Base-by-base conservation (phyloP, 1,284 basidiomycete genomes). In the Neonothopanus nambi region DNA sequence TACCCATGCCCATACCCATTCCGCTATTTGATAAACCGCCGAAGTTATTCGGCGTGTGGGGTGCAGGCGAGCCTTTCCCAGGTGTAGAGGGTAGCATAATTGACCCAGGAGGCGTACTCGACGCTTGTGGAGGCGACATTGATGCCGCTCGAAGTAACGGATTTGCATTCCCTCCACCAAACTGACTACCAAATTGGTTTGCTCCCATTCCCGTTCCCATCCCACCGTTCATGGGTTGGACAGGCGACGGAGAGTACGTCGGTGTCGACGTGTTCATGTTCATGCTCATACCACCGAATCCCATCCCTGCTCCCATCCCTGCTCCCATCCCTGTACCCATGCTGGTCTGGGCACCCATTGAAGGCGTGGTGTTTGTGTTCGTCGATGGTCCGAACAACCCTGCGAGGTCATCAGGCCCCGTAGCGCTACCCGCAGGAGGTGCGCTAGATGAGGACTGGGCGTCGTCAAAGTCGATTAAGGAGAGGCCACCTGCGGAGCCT, bases 391-490 rank as follows among this genome's bases (percentile, higher is more conserved):
- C 69, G 45, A 88, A 87, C 2, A 91, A 64, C 26, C 73, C 76
- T 48, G 77, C 78, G 4, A 91, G 74, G 52, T 91, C 89, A 18
- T 23, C 39, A n/a, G 51, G 11, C 21, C 24, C 23, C 12, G 50
- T 30, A 12, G 28, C 24, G 17, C 39, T 58, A 13, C 64, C 63
- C 52, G 52, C 39, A 54, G 59, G 24, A 42, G 51, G 17, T 62
- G 56, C 56, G 69, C 46, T 17, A 63, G 48, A 23, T 2, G 63
- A 33, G 21, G 70, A 48, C 13, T 65, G 48, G 0, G 67, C 63
- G 20, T 89, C 87, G 61, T 90, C 86, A 55, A 92, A 78, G 68
- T 91, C 89, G 59, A 91, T 91, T 54, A 91, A 74, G 1, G 86
- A 87, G 8, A 73, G 55, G 24, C 72, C n/a, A n/a, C n/a, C 65